Percentiles rank a stretch among this genome's conserved stretches.
phyloP scores from a whole-genome alignment of 306 rosid genomes.

The Hippophae rhamnoides region DNA sequence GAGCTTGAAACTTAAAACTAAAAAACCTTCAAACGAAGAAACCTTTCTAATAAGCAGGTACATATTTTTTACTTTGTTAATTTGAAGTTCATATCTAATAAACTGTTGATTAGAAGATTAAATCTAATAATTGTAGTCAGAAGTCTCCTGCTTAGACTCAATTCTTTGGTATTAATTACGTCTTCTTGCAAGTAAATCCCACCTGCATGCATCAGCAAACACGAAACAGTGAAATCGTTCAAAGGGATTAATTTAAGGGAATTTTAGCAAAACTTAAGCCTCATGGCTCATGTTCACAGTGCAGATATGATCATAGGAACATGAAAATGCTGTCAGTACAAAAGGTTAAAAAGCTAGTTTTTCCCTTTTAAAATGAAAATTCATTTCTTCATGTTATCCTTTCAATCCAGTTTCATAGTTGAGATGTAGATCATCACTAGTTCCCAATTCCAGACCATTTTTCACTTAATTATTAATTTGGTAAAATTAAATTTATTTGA shows the following conservation, averaged over 20 bases:
- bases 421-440: neutral
- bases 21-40: too few relatives aligned
- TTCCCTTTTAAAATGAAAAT: neutral
- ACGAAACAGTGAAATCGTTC: neutral
- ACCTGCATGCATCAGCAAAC: slow-evolving; percentile 46
- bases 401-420: neutral
- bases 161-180: slow-evolving; percentile 53
- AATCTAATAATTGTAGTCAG: slow-evolving; percentile 9
- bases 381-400: neutral
- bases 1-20: too few relatives aligned
- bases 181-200: slow-evolving; percentile 75
- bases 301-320: too few relatives aligned
- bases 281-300: neutral
- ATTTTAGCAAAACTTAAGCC: neutral
- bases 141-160: slow-evolving; percentile 56
- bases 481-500: too few relatives aligned
- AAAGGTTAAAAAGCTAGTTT: neutral
- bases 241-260: neutral
- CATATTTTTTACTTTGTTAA: too few relatives aligned
- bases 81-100: too few relatives aligned
- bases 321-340: neutral
- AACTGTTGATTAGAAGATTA: too few relatives aligned
- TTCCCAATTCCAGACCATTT: too few relatives aligned
- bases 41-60: too few relatives aligned
- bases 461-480: too few relatives aligned